phyloP scores from a whole-genome alignment of 352 stramenopile genomes.

The Pythium plurisporium region DNA sequence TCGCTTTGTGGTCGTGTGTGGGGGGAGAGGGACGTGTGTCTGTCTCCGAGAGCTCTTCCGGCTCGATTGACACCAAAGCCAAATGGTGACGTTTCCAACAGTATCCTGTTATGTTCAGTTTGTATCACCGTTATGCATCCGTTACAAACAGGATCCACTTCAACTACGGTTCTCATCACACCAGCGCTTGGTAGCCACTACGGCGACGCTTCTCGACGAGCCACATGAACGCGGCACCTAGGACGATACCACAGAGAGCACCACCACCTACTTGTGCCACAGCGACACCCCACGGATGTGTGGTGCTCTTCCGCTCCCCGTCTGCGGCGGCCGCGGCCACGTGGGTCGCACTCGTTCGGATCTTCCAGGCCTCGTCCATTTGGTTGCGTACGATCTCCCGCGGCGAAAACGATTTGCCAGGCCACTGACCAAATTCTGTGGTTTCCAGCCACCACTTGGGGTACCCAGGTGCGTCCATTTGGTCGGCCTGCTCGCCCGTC shows the following conservation, averaged over 20 bases:
- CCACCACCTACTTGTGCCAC: conserved; percentile 14
- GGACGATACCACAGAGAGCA: conserved; percentile 11
- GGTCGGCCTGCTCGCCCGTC: conserved; percentile 34
- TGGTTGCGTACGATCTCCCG: conserved; percentile 21
- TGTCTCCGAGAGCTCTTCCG: conserved; percentile 8
- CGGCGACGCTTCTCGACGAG: conserved; percentile 17
- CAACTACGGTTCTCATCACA: conserved; percentile 3
- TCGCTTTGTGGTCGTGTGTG: neutral
- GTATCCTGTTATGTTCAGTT: neutral
- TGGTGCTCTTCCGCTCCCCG: neutral
- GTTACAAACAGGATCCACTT: no score
- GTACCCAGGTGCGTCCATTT: conserved; percentile 47
- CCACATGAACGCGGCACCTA: conserved; percentile 17
- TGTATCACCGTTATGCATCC: no score
- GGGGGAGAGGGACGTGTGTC: no score
- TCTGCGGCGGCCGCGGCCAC: neutral
- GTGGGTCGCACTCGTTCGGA: neutral
- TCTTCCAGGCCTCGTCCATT: conserved; percentile 13
- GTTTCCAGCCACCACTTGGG: conserved; percentile 38
- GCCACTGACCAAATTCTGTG: conserved; percentile 45
- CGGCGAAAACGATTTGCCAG: conserved; percentile 33
- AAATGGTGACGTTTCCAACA: neutral
- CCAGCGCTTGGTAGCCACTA: conserved; percentile 18
- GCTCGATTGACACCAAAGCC: conserved; percentile 8
- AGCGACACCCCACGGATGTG: neutral